Evolutionary conservation across 1,139 yeast species (phyloP), one percentile per base, ranked within the genome.

Genomic region (Eremothecium gossypii): DNA sequence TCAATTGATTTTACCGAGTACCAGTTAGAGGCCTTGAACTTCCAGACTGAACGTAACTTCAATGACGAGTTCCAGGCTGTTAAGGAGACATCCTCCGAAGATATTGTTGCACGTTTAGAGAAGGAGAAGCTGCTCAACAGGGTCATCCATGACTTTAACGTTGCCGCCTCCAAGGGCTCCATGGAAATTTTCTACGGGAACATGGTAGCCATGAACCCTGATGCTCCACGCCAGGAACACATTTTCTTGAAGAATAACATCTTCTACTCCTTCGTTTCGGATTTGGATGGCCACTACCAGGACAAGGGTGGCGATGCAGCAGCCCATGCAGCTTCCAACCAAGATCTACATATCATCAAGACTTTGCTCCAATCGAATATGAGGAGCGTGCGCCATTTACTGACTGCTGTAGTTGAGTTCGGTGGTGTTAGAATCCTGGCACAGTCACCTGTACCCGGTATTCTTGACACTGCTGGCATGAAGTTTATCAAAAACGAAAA

Each of bases 391-490:
- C 76, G 77, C 54, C 79, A 82, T 43, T 69, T 89, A 48, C 77
- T 85, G 51, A 84, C 96, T 7, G 74, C 89, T 37, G 74, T 89
- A 46, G 86, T 91, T 44, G 97, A 91, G 63, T 89, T 76, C 65
- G 77, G 83, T 62, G 98, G 98, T 48, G 81, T 77, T 55, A 76
- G 97, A 62, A 70, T 89, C 34, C 74, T 89, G 35, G 87, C 95
- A 60, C 98, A 91, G 68, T 85, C 96, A 11, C 96, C 96, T 20
- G 95, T 91, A 39, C 98, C 98, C n/a, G 98, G 98, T 47, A 77
- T 89, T 47, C 83, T 89, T 65, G 71, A 64, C 38, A 54, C 66
- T 33, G 53, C 61, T 51, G 67, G 65, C 44, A 56, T 60, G 13
- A 51, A 54, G 31, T 58, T 55, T 26, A 51, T 51, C 23, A 53